Base-by-base conservation (phyloP, 768 basidiomycete genomes). In the Gymnopilus dilepis region DNA sequence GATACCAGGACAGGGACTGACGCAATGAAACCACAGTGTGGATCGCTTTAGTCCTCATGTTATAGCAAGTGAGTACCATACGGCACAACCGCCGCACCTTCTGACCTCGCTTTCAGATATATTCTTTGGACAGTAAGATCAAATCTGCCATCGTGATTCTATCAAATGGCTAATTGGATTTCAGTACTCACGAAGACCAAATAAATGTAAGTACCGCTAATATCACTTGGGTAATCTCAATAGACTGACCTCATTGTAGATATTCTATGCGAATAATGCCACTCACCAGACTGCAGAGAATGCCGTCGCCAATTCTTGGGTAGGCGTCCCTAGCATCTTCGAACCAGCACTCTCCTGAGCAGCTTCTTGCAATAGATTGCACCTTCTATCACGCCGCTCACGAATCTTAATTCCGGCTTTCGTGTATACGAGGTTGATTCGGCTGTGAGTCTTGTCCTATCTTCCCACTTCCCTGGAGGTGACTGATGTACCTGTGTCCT, bases 11-110 rank as follows among this genome's bases (percentile, higher is more conserved):
- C 63, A 24, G n/a, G 47, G 21, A 40, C 11, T 45, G 26, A 51
- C 31, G 15, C 22, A 1, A 33, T 43, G n/a, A n/a, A 12, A 26
- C 52, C 26, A 2, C 34, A 90, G 89, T 57, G 85, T 91, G 58
- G 89, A 91, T 66, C 87, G 89, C n/a, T 91, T 81, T 72, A 87
- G 89, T 7, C 89, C 89, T 30, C 90, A 91, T 66, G 89, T 91
- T 57, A 88, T 91, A 62, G 87, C 89, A 43, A 88, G 87, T 89
- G 56, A 42, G 87, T 80, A n/a, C 42, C n/a, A 51, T n/a, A n/a
- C n/a, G n/a, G n/a, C n/a, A n/a, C n/a, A 22, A 12, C 17, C 58
- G 22, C 41, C 41, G 7, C 51, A 30, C 19, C 17, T 63, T 41
- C 60, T 60, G 63, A 67, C 65, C 26, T 40, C 53, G 24, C 64